A percentile compares a stretch with the other conserved stretches of the same genome.
phyloP scores from a whole-genome alignment of 768 basidiomycete species.

The Boletus sensibilis region DNA sequence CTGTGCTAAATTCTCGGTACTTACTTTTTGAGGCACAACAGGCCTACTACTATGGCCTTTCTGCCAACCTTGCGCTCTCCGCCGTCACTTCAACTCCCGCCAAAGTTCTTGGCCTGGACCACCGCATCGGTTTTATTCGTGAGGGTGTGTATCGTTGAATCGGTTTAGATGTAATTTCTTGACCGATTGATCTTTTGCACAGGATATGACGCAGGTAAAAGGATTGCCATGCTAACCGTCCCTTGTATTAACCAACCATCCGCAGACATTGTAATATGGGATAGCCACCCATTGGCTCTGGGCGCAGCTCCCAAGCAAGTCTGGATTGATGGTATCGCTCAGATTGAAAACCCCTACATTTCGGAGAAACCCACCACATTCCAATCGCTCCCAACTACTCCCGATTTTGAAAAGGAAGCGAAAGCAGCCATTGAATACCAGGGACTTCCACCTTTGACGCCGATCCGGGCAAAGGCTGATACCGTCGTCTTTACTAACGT shows the following conservation, averaged over 20 bases:
- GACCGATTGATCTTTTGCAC: not conserved
- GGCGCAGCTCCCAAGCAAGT: conserved; percentile 81
- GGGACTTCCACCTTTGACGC: conserved; percentile 65
- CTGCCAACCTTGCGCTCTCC: conserved; percentile 61
- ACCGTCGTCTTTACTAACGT: conserved; percentile 67
- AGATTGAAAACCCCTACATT: conserved; percentile 49
- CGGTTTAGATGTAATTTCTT: not conserved
- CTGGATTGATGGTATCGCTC: conserved; percentile 82
- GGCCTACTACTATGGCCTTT: conserved; percentile 70
- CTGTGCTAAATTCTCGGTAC: conserved; percentile 54
- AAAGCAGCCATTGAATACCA: conserved; percentile 59
- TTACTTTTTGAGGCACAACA: conserved; percentile 60
- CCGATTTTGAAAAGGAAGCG: conserved; percentile 65
- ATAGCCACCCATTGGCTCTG: conserved; percentile 72
- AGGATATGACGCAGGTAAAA: conserved; percentile 71
- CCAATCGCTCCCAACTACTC: conserved; percentile 53
- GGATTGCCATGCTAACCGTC: not conserved
- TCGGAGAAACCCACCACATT: conserved; percentile 51
- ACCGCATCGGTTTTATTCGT: conserved; percentile 67
- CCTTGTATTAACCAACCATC: not conserved
- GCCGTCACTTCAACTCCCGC: conserved; percentile 75
- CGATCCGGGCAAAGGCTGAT: conserved; percentile 38
- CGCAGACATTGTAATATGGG: conserved; percentile 71
- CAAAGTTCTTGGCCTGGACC: conserved; percentile 64
- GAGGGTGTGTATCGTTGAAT: conserved; percentile 37